phyloP scores from a whole-genome alignment of 495 filamentous ascomycete species.

The Penicillium cinerascens region DNA sequence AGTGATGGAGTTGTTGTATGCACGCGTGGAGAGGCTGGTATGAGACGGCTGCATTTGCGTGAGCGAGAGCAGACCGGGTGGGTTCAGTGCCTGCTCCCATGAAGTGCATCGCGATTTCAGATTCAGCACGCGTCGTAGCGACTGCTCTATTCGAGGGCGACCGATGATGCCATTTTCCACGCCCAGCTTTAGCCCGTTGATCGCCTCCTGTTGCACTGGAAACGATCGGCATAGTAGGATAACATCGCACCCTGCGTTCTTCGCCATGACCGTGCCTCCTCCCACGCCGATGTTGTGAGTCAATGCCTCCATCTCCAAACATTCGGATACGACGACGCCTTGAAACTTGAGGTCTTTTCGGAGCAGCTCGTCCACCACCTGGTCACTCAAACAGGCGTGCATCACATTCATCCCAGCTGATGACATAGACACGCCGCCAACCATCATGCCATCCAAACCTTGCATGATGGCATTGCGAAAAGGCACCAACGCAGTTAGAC shows the following conservation, averaged over 20 bases:
- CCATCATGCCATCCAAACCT: constrained; percentile 88
- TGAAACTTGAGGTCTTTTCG: constrained; percentile 79
- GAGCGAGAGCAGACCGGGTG: constrained; percentile 65
- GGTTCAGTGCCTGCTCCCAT: constrained; percentile 81
- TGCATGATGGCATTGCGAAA: constrained; percentile 82
- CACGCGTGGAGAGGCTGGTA: constrained; percentile 70
- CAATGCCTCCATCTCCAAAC: constrained; percentile 91
- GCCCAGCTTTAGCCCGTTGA: constrained; percentile 77
- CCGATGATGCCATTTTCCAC: constrained; percentile 82
- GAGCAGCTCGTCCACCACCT: constrained; percentile 81
- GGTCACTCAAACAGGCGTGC: constrained; percentile 87
- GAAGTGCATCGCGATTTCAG: constrained; percentile 76
- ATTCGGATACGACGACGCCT: constrained; percentile 90
- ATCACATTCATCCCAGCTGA: constrained; percentile 85
- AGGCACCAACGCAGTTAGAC: constrained; percentile 75
- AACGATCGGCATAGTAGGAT: constrained; percentile 82
- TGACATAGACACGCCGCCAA: constrained; percentile 83
- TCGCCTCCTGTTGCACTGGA: constrained; percentile 80
- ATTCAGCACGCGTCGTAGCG: constrained; percentile 65
- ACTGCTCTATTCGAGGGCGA: constrained; percentile 68
- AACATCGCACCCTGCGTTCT: constrained; percentile 86
- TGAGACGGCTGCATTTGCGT: constrained; percentile 78
- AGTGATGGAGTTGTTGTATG: constrained; percentile 83
- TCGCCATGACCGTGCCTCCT: constrained; percentile 88
- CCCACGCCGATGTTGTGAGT: constrained; percentile 90